These are phyloP conservation scores for Vaccinium myrtillus DNA, from an alignment of 148 eudicot genomes.

Conservation along the genomic window DNA sequence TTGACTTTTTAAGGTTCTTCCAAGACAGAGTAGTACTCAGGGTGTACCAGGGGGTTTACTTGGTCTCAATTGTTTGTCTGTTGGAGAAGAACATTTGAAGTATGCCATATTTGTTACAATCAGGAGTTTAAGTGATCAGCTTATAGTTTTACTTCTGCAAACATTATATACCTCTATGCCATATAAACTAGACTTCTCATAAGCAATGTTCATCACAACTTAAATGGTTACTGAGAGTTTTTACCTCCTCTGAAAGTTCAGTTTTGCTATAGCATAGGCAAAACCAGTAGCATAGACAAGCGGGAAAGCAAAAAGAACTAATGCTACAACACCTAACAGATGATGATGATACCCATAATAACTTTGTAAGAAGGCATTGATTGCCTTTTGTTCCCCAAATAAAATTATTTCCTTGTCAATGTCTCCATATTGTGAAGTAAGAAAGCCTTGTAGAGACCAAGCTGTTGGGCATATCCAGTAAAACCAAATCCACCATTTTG, in stretches of 20 bases:
- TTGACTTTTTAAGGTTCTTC: too few relatives aligned
- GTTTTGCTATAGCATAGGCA: constrained; percentile 17
- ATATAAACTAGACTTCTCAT: too few relatives aligned
- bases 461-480: constrained; percentile 22
- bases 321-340: constrained; percentile 11
- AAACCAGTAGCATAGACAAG: constrained; percentile 19
- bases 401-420: constrained; percentile 9
- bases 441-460: constrained; percentile 17
- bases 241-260: constrained; percentile 27
- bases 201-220: background rate
- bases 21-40: background rate
- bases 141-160: background rate
- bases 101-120: too few relatives aligned
- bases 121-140: background rate
- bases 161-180: too few relatives aligned
- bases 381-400: constrained; percentile 14
- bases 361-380: constrained; percentile 17
- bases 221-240: background rate
- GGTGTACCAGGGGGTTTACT: background rate
- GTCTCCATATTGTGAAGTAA: constrained; percentile 23
- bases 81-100: too few relatives aligned
- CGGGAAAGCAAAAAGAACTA: constrained; percentile 22
- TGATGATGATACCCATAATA: constrained; percentile 18
- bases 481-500: constrained; percentile 18
- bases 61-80: background rate